Conservation (phyloP, 257 asterid species). For the Jacaranda mimosifolia region DNA sequence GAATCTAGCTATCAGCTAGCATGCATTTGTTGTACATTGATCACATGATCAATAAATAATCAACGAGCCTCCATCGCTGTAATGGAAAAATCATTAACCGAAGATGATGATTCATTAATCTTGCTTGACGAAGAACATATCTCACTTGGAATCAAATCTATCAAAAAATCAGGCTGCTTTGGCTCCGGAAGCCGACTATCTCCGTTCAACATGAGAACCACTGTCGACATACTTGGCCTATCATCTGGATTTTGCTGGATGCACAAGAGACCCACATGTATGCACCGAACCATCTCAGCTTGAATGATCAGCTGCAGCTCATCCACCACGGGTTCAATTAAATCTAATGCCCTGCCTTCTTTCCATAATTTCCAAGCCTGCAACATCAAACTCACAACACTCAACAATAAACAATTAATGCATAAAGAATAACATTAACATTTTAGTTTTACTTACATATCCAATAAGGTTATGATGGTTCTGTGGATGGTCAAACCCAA, state of each 20-base stretch:
- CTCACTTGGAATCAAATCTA: conserved; percentile 31
- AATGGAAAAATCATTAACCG: conserved; percentile 30
- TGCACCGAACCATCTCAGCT: conserved; percentile 18
- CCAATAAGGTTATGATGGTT: neutral
- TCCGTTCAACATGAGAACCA: conserved; percentile 38
- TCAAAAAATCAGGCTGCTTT: conserved; percentile 46
- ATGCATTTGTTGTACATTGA: no score
- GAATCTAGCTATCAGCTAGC: no score
- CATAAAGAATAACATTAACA: neutral
- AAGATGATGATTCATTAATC: neutral
- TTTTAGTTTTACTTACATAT: neutral
- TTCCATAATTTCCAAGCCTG: conserved; percentile 45
- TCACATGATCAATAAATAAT: neutral
- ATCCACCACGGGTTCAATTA: conserved; percentile 30
- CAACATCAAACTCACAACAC: neutral
- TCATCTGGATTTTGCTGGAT: conserved; percentile 44
- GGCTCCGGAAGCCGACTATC: conserved; percentile 44
- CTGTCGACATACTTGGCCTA: conserved; percentile 51
- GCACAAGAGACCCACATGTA: conserved; percentile 48
- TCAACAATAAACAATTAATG: neutral
- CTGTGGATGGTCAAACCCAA: neutral
- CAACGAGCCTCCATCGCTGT: conserved; percentile 31
- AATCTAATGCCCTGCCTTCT: conserved; percentile 36
- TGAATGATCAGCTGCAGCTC: neutral
- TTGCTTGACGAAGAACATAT: conserved; percentile 18